Evolutionary conservation across 345 rosid species (phyloP).

Genomic region (Brassica rapa): DNA sequence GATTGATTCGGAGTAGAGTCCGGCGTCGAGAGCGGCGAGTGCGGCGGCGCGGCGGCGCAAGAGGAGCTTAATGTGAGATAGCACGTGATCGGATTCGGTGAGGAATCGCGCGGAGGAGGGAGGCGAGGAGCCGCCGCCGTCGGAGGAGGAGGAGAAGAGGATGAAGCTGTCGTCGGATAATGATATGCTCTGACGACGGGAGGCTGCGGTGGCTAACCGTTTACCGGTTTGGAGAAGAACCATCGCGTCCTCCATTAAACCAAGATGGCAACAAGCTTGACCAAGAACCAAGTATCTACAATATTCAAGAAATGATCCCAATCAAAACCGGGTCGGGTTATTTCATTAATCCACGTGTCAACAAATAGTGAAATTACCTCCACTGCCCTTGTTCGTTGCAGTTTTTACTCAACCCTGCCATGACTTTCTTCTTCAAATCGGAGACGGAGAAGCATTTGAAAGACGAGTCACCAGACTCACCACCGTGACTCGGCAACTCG

Average conservation of each 20-base stretch:
- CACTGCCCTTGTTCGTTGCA: constrained; percentile 84
- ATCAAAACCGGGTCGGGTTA: constrained; percentile 30
- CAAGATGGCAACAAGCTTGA: constrained; percentile 92
- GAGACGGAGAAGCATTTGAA: constrained; percentile 88
- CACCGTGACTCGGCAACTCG: constrained; percentile 48
- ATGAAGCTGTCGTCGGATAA: constrained; percentile 93
- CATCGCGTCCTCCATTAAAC: constrained; percentile 98
- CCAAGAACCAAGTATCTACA: constrained; percentile 83
- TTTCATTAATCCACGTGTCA: not conserved
- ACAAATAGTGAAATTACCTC: constrained; percentile 63
- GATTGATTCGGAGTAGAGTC: constrained; percentile 83
- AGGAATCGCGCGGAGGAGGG: constrained; percentile 40
- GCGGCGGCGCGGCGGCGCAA: constrained; percentile 92
- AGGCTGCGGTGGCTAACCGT: constrained; percentile 93
- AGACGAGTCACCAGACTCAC: constrained; percentile 43
- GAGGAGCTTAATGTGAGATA: constrained; percentile 86
- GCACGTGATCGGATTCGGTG: constrained; percentile 66
- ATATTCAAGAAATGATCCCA: constrained; percentile 18
- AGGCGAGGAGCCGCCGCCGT: constrained; percentile 34
- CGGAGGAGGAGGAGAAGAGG: constrained; percentile 35
- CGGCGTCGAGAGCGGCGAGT: constrained; percentile 87
- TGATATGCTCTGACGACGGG: constrained; percentile 84
- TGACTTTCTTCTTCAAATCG: constrained; percentile 89
- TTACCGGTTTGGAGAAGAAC: constrained; percentile 94
- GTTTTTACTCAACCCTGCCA: constrained; percentile 79